phyloP scores from a whole-genome alignment of 2,329 filamentous ascomycete species.

The Colletotrichum sp. region DNA sequence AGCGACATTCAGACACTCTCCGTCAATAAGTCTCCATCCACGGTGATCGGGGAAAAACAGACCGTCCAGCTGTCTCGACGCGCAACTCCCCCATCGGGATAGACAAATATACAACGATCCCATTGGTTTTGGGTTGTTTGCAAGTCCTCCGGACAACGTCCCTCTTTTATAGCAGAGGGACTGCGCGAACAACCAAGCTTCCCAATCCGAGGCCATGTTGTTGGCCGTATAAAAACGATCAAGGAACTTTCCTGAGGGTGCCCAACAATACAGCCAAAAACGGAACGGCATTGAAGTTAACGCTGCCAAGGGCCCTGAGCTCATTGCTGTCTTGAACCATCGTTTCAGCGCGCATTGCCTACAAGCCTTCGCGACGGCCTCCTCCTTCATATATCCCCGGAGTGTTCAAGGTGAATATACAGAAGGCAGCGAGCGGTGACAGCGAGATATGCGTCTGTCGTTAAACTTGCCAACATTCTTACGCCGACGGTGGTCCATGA shows the following conservation, averaged over 20 bases:
- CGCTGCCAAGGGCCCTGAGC: no score
- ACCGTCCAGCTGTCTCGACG: neutral
- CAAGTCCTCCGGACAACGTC: fast-evolving
- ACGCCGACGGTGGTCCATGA: fast-evolving
- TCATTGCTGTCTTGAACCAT: no score
- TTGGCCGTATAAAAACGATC: neutral
- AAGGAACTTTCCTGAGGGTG: fast-evolving
- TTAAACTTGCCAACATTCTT: neutral
- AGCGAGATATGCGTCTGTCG: neutral
- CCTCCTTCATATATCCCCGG: fast-evolving
- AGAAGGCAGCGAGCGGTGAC: neutral
- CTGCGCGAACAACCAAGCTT: fast-evolving
- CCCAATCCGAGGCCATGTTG: neutral
- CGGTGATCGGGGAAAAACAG: neutral
- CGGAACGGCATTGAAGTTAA: no score
- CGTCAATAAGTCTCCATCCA: no score
- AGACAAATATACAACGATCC: no score
- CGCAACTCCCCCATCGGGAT: neutral
- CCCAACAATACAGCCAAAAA: no score
- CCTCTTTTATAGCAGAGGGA: neutral
- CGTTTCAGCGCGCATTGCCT: no score
- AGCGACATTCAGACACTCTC: neutral
- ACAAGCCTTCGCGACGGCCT: neutral
- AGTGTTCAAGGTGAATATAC: fast-evolving
- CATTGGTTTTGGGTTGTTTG: neutral